Evolutionary conservation across 2,329 filamentous ascomycete genomes (phyloP), one percentile per base, ranked within the genome.

Genomic region (Fusarium chuoi): DNA sequence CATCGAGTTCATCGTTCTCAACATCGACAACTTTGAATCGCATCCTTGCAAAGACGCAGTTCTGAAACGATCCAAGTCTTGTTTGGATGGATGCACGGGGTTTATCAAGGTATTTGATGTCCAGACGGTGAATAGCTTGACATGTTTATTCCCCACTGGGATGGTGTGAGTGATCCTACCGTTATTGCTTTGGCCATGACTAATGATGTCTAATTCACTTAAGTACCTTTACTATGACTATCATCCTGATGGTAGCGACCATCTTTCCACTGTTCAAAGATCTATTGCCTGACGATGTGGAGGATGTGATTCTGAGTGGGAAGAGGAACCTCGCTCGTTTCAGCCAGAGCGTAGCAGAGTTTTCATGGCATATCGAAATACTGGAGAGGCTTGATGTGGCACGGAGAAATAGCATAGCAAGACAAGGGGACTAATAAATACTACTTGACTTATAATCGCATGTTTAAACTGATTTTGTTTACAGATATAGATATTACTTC

Each of bases 81-180:
- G 79, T n/a, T 42, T 81, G 0, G 65, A 76, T 13, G 73, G 73
- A 0, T 75, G 79, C 13, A 45, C 52, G 14, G 78, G 78, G 0
- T 80, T 80, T 18, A 78, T 80, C 45, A 70, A 75, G 11, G 77
- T 80, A 7, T 81, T 80, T 26, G 73, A 79, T 22, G 68, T 70
- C 4, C 73, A 79, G 8, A 69, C 68, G 10, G 76, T 65, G 1
- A 80, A 79, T 30, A 73, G 74, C 4, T 45, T 80, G 3, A 79
- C 79, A 1, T 75, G 77, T 54, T 33, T 80, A 4, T 80, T 80
- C 39, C 76, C 78, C 1, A 77, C 71, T 7, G 78, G 79, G 17
- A 80, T 80, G 79, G 79, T 78, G 79, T 80, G 64, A 74, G 78
- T 73, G 14, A 7, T 3, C 7, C 7, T 14, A 2, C 4, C 7